Percentiles rank a stretch among this genome's conserved stretches.
phyloP scores from a whole-genome alignment of 2,329 filamentous ascomycete species.

The Cordyceps cicadae region DNA sequence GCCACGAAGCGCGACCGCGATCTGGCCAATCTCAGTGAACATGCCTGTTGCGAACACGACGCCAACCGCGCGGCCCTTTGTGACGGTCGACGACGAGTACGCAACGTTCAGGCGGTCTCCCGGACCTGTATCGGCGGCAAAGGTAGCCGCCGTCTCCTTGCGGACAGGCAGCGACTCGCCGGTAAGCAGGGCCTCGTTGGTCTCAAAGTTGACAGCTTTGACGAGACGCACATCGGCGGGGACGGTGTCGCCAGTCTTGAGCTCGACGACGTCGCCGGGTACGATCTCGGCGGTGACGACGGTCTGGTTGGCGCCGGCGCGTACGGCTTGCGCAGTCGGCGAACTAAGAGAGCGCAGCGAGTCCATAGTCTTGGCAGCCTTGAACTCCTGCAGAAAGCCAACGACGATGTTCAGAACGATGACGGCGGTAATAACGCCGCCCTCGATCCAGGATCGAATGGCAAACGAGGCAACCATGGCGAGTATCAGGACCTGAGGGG shows the following conservation, averaged over 20 bases:
- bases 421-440: slow-evolving; percentile 49
- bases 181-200: slow-evolving; percentile 57
- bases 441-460: slow-evolving; percentile 52
- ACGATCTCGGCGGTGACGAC: slow-evolving; percentile 39
- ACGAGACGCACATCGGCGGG: slow-evolving; percentile 50
- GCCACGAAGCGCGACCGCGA: slow-evolving; percentile 40
- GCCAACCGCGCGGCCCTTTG: slow-evolving; percentile 50
- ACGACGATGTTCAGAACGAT: slow-evolving; percentile 51
- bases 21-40: slow-evolving; percentile 54
- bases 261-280: slow-evolving; percentile 47
- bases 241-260: slow-evolving; percentile 51
- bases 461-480: slow-evolving; percentile 51
- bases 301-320: slow-evolving; percentile 31
- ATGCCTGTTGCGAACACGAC: slow-evolving; percentile 55
- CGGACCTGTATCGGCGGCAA: slow-evolving; percentile 32
- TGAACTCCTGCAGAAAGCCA: slow-evolving; percentile 38
- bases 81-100: slow-evolving; percentile 55
- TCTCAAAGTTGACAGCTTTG: slow-evolving; percentile 58
- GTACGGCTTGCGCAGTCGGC: slow-evolving; percentile 35
- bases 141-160: slow-evolving; percentile 40
- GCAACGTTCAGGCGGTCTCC: slow-evolving; percentile 56
- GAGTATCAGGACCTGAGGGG: slow-evolving; percentile 39
- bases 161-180: slow-evolving; percentile 55
- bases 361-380: slow-evolving; percentile 42
- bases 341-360: slow-evolving; percentile 36